Evolutionary conservation across 768 basidiomycete genomes (phyloP), one percentile per base, ranked within the genome.

Genomic region (Tephrocybe sp.): DNA sequence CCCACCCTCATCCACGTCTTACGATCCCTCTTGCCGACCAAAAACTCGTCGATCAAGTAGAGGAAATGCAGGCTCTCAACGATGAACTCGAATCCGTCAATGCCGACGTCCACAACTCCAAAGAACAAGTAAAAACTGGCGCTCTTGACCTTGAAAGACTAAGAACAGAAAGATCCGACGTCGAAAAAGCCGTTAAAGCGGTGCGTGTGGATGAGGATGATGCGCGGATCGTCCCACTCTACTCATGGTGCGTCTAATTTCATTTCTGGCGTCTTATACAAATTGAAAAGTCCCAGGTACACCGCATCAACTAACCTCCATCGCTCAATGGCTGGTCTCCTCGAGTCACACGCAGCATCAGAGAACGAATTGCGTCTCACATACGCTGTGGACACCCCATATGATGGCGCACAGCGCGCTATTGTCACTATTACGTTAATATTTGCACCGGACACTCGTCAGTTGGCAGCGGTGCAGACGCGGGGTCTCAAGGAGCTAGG

Each of bases 301-400:
- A 83, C 81, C 4, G 81, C 83, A 0, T 82, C 86, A 0, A 72
- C 90, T 38, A 66, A 73, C 2, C 67, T 90, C 6, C 88, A 94
- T 53, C 80, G 78, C 19, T 75, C 78, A 0, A 67, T 90, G 12
- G 70, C 80, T 39, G 78, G 77, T 39, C 76, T 93, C 55, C 70
- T 79, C 48, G 78, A 82, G 9, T 79, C 79, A 4, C 73, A 80
- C 23, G 70, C 78, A 1, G 76, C 75, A 22, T 83, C 89, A 1
- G 88, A 90, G 52, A 90, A 92, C 66, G 89, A 92, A 62, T 72
- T 92, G 22, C 78, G 81, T 23, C 72, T 94, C 39, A 79, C 79
- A 8, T 94, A 93, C 65, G 66, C 61, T 40, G 60, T 89, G 45
- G 63, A 70, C 34, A 40, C 61, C 32, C 17, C 32, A 6, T 56